Evolutionary conservation across 2,329 filamentous ascomycete genomes (phyloP), one percentile per base, ranked within the genome.

Genomic region (Penicillium sp.): DNA sequence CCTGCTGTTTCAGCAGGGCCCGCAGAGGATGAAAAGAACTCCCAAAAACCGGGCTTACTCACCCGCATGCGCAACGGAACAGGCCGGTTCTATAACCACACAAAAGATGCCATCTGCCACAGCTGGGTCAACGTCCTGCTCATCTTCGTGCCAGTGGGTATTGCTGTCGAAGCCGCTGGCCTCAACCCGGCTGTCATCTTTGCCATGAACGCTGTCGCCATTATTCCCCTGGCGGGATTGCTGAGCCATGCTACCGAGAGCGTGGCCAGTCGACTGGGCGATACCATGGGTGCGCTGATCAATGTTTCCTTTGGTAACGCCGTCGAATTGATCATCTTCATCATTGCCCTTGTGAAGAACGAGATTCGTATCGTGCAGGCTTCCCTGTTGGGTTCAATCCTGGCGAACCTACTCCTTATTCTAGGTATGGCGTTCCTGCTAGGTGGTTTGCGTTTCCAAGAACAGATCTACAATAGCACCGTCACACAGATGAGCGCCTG

Each of bases 401-500:
- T 97, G 64, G 89, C 92, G 63, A 96, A 96, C 71, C 78, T 96
- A 56, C 82, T 97, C 24, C 83, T 96, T 60, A 96, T 96, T 70
- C 79, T 97, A 67, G 93, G 93, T 70, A 96, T 96, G 92, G 88
- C 88, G 58, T 96, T 97, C 75, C 84, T 96, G 54, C 78, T 96
- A 24, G 93, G 93, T 70, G 93, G 92, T 63, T 79, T 96, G 55
- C 88, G 92, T 62, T 96, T 87, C 75, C 89, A 90, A 73, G 93
- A 97, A 79, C 93, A 96, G 85, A 88, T 97, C 62, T 97, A 96
- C 79, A 97, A 96, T 78, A 95, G 88, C 77, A 96, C 91, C 22
- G 91, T 96, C 59, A 96, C 92, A 0, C 92, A 97, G 74, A 96
- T 96, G 91, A 96, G 92, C 73, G 93, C 93, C 53, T 96, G 92